Base-by-base conservation (phyloP, 1,284 basidiomycete species). In the Fomes fomentarius region DNA sequence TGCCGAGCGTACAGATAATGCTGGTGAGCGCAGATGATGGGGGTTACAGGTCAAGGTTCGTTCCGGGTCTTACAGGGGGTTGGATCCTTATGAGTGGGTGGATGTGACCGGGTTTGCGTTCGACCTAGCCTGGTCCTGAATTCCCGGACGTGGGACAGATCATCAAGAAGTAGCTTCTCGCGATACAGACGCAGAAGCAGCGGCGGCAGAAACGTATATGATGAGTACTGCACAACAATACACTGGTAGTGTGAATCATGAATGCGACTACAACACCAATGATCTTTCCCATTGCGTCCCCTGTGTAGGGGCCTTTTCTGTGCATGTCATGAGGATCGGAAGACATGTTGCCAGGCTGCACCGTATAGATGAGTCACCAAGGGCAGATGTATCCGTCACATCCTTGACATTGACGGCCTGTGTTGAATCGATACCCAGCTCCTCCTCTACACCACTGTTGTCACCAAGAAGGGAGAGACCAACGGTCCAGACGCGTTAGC, bases 401-500 rank as follows among this genome's bases (percentile, higher is more conserved):
- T 84, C 81, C 55, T 80, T 79, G 47, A 82, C 74, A 51, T 84
- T 83, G 22, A 83, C 78, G 7, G 82, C 80, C 45, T 81, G 77
- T 56, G 93, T 86, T 2, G 81, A 84, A 60, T 92, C n/a, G 47
- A 93, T 78, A 1, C 86, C 87, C 0, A 93, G 77, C 59, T 93
- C 91, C 63, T 89, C 90, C 37, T 82, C 77, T 3, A 84, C 75
- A 11, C 84, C 81, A 49, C 85, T 87, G 52, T 90, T 90, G 3
- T 89, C 91, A 15, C 92, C 92, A 7, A 94, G 74, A 14, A 94
- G 72, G 1, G 91, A 93, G 30, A 96, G 86, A 3, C 94, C 94
- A 14, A 96, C 76, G 14, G 89, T 92, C 48, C 89, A 79, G 12
- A 96, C 74, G 51, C 82, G 84, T 58, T 93, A 86, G 15, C 83